phyloP scores from a whole-genome alignment of 371 early-diverging fungal species.

The Chytridium lagenaria region DNA sequence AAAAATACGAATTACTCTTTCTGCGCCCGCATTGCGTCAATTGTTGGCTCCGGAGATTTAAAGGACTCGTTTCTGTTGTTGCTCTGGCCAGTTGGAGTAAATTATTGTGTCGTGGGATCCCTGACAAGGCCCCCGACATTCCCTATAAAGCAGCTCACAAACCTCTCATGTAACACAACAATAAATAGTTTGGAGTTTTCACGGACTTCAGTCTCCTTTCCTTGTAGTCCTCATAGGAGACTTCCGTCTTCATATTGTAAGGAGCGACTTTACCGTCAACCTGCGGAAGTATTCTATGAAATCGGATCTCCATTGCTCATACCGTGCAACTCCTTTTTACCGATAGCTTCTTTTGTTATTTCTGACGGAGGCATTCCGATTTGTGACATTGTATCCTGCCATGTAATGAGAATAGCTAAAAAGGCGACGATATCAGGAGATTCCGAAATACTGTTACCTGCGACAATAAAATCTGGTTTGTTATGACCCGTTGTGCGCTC shows the following conservation, averaged over 20 bases:
- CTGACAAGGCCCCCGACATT: not conserved
- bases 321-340: slow-evolving; percentile 33
- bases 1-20: slow-evolving; percentile 43
- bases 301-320: slow-evolving; percentile 46
- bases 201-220: no score
- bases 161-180: no score
- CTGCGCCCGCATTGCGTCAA: slow-evolving; percentile 50
- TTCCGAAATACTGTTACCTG: slow-evolving; percentile 35
- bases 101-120: no score
- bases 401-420: slow-evolving; percentile 19
- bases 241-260: no score
- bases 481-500: slow-evolving; percentile 45
- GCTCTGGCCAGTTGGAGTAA: not conserved
- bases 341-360: slow-evolving; percentile 38
- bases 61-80: slow-evolving; percentile 28
- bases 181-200: no score
- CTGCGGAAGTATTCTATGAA: slow-evolving; percentile 44
- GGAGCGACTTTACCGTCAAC: no score
- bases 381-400: slow-evolving; percentile 51
- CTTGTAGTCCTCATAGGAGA: no score
- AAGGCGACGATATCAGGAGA: not conserved
- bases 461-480: slow-evolving; percentile 49
- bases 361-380: slow-evolving; percentile 54
- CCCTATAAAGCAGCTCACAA: slow-evolving; percentile 56
- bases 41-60: slow-evolving; percentile 45